Evolutionary conservation across 305 asterid genomes (phyloP).

Genomic region (Fraxinus sp.): DNA sequence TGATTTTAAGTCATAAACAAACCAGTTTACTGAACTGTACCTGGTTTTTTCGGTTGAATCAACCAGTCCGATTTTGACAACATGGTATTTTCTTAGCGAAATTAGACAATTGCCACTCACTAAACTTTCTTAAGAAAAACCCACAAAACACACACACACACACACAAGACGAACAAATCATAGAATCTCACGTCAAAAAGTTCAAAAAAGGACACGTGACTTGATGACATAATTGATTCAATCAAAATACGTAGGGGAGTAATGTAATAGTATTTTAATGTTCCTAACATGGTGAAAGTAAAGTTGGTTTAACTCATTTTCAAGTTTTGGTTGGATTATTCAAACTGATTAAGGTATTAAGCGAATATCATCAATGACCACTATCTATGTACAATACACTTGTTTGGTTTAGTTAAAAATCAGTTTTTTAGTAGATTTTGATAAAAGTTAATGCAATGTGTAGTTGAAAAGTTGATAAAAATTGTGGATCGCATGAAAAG

Average conservation of each 20-base stretch:
- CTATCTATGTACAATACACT: neutral
- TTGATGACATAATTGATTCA: neutral
- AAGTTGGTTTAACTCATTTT: neutral
- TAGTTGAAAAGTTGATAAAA: neutral
- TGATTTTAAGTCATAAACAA: neutral
- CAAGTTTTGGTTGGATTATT: neutral
- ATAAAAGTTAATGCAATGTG: neutral
- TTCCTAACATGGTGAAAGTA: neutral
- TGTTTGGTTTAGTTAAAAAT: neutral
- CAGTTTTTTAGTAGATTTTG: neutral
- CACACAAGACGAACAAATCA: conserved; percentile 20
- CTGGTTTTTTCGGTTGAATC: neutral
- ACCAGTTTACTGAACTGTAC: neutral
- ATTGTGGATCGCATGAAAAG: neutral
- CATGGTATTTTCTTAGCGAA: neutral
- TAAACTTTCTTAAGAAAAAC: conserved; percentile 14
- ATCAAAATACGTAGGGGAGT: conserved; percentile 1
- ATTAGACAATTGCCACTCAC: conserved; percentile 3
- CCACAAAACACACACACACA: neutral
- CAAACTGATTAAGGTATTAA: conserved; percentile 7
- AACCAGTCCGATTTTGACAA: neutral
- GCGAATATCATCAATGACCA: conserved; percentile 14
- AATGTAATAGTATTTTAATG: neutral
- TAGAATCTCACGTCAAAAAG: conserved; percentile 6
- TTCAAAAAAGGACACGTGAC: neutral